Percentiles rank a stretch among this genome's conserved stretches.
These are phyloP conservation scores for Hemisphaericaspora xylanilytica DNA, from an alignment of 1,139 yeast species.

Conservation along the genomic window DNA sequence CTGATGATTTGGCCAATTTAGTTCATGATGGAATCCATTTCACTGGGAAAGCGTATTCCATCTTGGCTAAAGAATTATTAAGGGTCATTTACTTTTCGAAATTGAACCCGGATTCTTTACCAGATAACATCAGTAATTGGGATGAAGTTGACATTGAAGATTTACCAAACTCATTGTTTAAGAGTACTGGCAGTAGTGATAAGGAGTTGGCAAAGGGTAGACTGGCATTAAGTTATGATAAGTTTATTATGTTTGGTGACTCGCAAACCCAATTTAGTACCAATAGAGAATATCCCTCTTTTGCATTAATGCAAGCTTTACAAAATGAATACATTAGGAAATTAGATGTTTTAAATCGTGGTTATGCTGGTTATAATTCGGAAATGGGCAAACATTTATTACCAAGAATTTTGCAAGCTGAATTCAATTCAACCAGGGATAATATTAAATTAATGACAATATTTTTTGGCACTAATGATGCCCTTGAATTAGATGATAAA, in stretches of 20 bases:
- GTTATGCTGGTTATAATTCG: constrained; percentile 62
- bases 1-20: constrained; percentile 16
- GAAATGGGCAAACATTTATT: constrained; percentile 47
- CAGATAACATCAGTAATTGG: constrained; percentile 36
- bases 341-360: constrained; percentile 57
- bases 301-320: constrained; percentile 53
- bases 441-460: constrained; percentile 47
- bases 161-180: constrained; percentile 5
- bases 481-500: constrained; percentile 52
- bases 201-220: background rate
- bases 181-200: no score
- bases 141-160: constrained; percentile 23
- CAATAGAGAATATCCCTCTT: constrained; percentile 30
- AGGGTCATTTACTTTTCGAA: constrained; percentile 51
- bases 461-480: constrained; percentile 80
- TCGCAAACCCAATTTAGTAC: constrained; percentile 60
- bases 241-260: constrained; percentile 64
- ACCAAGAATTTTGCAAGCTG: constrained; percentile 46
- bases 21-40: constrained; percentile 68
- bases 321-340: constrained; percentile 47
- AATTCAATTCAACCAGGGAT: constrained; percentile 27
- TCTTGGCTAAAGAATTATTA: constrained; percentile 46
- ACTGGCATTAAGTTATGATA: constrained; percentile 31
- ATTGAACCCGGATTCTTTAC: constrained; percentile 35
- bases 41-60: constrained; percentile 55